phyloP scores from a whole-genome alignment of 257 asterid species.

The Perilla frutescens region DNA sequence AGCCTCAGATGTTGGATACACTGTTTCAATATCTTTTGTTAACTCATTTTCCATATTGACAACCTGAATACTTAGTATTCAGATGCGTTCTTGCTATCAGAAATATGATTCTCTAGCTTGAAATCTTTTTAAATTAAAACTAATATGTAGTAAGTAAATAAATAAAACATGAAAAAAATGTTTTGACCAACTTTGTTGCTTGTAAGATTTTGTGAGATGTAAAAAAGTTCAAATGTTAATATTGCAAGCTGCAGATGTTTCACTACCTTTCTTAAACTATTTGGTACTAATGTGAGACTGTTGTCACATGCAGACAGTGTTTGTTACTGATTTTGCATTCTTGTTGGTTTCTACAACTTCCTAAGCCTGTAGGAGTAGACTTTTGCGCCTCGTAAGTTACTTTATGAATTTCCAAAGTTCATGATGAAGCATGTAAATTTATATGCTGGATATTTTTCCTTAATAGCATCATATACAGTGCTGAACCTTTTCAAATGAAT shows the following conservation, averaged over 20 bases:
- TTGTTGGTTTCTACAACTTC: constrained; percentile 80
- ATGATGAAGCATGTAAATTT: too few species aligned
- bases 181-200: background rate
- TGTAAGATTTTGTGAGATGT: background rate
- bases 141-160: background rate
- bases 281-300: constrained; percentile 31
- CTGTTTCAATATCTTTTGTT: constrained; percentile 84
- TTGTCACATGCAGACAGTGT: constrained; percentile 68
- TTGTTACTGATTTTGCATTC: constrained; percentile 92
- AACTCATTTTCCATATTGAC: constrained; percentile 38
- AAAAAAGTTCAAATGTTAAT: background rate
- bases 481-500: too few species aligned
- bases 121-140: background rate
- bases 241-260: constrained; percentile 22
- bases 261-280: constrained; percentile 14
- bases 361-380: constrained; percentile 94
- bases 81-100: background rate
- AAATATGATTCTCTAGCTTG: background rate
- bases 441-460: too few species aligned
- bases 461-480: too few species aligned
- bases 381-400: constrained; percentile 95
- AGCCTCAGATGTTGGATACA: constrained; percentile 80
- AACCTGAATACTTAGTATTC: background rate
- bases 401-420: constrained; percentile 8
- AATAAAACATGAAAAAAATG: background rate